phyloP scores from a whole-genome alignment of 2,329 filamentous ascomycete genomes.

The Trichophyton schoenleinii region DNA sequence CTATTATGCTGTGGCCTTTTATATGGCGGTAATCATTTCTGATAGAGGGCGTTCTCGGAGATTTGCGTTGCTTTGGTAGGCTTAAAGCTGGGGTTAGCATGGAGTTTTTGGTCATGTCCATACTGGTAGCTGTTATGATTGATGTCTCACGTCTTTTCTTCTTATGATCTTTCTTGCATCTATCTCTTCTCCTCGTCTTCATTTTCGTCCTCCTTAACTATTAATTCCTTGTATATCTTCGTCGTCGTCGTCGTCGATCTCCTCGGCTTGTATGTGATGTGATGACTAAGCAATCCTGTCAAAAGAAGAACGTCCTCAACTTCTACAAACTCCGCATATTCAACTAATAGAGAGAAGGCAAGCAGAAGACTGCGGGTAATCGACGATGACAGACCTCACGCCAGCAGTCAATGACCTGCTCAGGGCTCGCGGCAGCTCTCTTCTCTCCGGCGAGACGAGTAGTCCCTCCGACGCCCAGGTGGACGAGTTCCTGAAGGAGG shows the following conservation, averaged over 20 bases:
- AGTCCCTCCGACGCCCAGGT: conserved; percentile 32
- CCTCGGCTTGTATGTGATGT: no score
- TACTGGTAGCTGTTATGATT: background rate
- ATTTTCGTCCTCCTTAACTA: background rate
- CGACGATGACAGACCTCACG: conserved; percentile 32
- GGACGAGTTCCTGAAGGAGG: conserved; percentile 85
- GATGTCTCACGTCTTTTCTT: background rate
- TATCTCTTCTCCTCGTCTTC: background rate
- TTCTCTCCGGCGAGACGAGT: conserved; percentile 21
- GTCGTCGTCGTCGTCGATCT: no score
- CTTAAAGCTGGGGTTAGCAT: background rate
- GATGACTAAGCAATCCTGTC: background rate
- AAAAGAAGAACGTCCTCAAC: no score
- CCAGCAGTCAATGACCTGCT: conserved; percentile 26
- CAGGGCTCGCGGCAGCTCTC: conserved; percentile 24
- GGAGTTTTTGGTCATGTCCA: background rate
- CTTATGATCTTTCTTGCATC: background rate
- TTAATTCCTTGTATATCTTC: background rate
- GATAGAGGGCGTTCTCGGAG: background rate
- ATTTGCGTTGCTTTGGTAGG: background rate
- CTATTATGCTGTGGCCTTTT: no score
- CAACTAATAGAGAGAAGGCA: no score
- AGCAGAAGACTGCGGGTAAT: background rate
- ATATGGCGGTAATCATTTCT: background rate
- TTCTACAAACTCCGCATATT: no score